These are phyloP conservation scores for Aspergillus hiratsukae DNA, from an alignment of 2,329 filamentous ascomycete genomes.

Conservation along the genomic window DNA sequence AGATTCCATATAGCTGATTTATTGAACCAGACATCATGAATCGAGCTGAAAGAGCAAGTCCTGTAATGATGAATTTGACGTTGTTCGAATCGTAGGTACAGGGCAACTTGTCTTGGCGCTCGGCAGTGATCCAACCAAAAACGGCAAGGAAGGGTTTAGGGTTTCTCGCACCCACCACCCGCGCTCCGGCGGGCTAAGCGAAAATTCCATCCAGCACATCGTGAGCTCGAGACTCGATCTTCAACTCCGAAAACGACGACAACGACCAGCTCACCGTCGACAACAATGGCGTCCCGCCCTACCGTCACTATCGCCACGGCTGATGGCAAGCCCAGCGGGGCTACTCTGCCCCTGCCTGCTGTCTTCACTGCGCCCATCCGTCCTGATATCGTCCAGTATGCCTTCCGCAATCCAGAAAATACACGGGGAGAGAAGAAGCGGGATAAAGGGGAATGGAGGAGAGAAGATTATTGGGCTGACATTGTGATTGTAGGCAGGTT, in stretches of 20 bases:
- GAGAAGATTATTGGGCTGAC: constrained; percentile 30
- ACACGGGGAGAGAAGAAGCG: constrained; percentile 9
- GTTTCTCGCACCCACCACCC: constrained; percentile 23
- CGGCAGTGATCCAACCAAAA: constrained; percentile 11
- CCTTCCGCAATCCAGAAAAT: constrained; percentile 8
- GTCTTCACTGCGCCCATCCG: constrained; percentile 98
- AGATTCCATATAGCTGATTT: neutral
- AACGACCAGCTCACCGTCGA: constrained; percentile 35
- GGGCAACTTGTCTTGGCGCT: neutral
- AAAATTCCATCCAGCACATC: constrained; percentile 40
- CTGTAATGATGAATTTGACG: neutral
- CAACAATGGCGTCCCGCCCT: constrained; percentile 88
- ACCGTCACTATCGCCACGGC: constrained; percentile 96
- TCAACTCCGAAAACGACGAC: constrained; percentile 35
- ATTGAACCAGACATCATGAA: neutral
- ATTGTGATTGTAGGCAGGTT: constrained; percentile 53
- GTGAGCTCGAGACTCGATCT: constrained; percentile 27
- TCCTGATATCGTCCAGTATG: constrained; percentile 97
- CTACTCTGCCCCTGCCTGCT: constrained; percentile 86
- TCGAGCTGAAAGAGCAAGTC: neutral
- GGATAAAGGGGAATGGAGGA: constrained; percentile 12
- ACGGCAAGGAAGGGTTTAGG: constrained; percentile 35
- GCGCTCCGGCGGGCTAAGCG: constrained; percentile 33
- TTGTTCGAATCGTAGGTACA: neutral
- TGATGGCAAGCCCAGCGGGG: constrained; percentile 87